A percentile compares a stretch with the other conserved stretches of the same genome.
phyloP scores from a whole-genome alignment of 345 rosid species.

The Streptanthus diversifolius region DNA sequence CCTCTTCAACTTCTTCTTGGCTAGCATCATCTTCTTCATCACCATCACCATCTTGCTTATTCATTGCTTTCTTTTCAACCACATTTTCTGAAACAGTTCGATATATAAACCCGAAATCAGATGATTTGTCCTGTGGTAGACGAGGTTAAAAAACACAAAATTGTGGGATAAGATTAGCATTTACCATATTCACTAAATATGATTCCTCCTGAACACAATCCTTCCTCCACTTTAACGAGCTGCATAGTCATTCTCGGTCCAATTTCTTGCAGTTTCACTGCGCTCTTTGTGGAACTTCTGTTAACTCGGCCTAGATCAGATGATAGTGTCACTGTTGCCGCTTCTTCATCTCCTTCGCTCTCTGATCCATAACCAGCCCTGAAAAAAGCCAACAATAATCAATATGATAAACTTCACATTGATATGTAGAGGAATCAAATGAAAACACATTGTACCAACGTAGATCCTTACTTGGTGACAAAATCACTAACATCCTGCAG shows the following conservation, averaged over 20 bases:
- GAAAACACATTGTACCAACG: background rate
- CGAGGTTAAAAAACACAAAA: background rate
- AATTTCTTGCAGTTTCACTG: constrained; percentile 86
- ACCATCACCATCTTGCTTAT: constrained; percentile 5
- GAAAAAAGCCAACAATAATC: constrained; percentile 2
- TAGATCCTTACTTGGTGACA: constrained; percentile 68
- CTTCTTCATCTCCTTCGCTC: constrained; percentile 95
- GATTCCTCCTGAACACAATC: constrained; percentile 76
- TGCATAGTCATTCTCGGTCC: constrained; percentile 95
- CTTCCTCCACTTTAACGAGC: constrained; percentile 74
- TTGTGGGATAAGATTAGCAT: background rate
- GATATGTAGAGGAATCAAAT: background rate
- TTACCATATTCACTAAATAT: constrained; percentile 68
- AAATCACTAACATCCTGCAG: constrained; percentile 91
- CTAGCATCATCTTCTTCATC: background rate
- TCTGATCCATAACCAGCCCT: constrained; percentile 96
- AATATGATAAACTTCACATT: background rate
- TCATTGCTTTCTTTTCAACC: constrained; percentile 29
- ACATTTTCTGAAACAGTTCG: constrained; percentile 28
- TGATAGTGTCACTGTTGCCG: constrained; percentile 75
- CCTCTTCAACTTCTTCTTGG: background rate
- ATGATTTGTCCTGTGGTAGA: background rate
- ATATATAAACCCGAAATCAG: background rate
- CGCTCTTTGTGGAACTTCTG: constrained; percentile 65
- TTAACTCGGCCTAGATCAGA: constrained; percentile 78